Percentiles rank a stretch among this genome's conserved stretches.
Conservation (phyloP, 2,329 filamentous ascomycete genomes). For the Dothideomycetidae sp. region DNA sequence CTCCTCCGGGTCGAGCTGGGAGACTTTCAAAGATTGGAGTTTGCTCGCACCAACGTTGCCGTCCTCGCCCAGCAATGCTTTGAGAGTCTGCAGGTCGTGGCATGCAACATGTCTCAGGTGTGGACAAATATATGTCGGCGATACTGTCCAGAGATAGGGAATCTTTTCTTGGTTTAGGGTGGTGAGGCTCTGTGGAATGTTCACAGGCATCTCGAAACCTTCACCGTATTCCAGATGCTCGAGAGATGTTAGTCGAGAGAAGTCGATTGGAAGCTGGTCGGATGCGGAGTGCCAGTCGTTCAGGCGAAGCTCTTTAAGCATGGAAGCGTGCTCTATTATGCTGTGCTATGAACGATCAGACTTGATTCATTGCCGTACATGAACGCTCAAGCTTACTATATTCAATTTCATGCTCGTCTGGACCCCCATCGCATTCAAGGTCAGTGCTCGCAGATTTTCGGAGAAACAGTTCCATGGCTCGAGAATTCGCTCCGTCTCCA, state of each 20-base stretch:
- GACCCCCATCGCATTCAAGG: background rate
- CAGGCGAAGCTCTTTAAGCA: background rate
- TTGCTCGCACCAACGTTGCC: background rate
- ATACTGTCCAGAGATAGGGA: no score
- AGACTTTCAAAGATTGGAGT: background rate
- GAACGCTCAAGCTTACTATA: no score
- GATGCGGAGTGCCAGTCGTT: background rate
- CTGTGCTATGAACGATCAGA: no score
- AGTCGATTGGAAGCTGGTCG: no score
- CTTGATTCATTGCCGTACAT: background rate
- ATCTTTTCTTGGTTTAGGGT: no score
- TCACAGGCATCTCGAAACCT: no score
- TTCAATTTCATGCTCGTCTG: no score
- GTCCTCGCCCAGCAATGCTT: background rate
- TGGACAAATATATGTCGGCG: background rate
- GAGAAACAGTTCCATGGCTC: background rate
- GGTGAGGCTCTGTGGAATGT: no score
- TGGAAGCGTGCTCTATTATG: background rate
- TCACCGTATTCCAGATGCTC: background rate
- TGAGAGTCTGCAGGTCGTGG: conserved; percentile 3
- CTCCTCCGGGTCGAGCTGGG: conserved; percentile 1
- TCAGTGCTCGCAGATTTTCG: background rate
- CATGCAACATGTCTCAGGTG: conserved; percentile 1
- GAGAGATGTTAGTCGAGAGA: background rate
- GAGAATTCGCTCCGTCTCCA: background rate